Base-by-base conservation (phyloP, 1,139 yeast genomes). In the Yamadazyma songkhlaensis region DNA sequence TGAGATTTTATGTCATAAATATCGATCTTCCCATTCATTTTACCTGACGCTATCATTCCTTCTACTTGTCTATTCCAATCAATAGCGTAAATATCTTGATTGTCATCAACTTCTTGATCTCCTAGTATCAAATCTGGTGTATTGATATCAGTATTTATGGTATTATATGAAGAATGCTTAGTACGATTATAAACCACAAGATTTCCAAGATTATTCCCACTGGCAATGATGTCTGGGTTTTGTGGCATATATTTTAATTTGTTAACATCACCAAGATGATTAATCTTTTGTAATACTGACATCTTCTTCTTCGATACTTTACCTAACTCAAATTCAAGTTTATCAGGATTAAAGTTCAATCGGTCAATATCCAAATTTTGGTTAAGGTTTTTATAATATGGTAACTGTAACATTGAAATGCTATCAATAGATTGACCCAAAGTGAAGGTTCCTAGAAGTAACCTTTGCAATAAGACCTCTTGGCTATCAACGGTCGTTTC, bases 131-230 rank as follows among this genome's bases (percentile, higher is more conserved):
- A 45, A 35, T 65, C 65, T 1, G 68, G 68, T 41, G 56, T 54
- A 40, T 59, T 56, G 13, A 65, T 51, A 31, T 58, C 59, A 20
- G 55, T 51, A 40, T 36, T 35, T 13, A 54, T 64, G 22, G 55
- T 66, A 43, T 59, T 57, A 51, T 67, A 67, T 47, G 63, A 64
- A 39, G 79, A 65, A 47, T 74, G 79, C 44, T 72, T 74, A 2
- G 83, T 76, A 42, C 82, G 55, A 50, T 77, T 79, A 47, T 68
- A 77, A 4, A 77, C 55, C 23, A 60, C 61, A 38, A 76, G 43
- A 30, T 64, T 64, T 2, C 76, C 76, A 15, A 50, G 40, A 45
- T 64, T 67, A 45, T 67, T 70, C 25, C 64, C 61, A 48, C 69
- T 62, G 13, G 74, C 75, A 23, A 69, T 57, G 3, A 70, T 56